These are phyloP conservation scores for Trapa bicornis DNA, from an alignment of 345 rosid species.

Conservation along the genomic window DNA sequence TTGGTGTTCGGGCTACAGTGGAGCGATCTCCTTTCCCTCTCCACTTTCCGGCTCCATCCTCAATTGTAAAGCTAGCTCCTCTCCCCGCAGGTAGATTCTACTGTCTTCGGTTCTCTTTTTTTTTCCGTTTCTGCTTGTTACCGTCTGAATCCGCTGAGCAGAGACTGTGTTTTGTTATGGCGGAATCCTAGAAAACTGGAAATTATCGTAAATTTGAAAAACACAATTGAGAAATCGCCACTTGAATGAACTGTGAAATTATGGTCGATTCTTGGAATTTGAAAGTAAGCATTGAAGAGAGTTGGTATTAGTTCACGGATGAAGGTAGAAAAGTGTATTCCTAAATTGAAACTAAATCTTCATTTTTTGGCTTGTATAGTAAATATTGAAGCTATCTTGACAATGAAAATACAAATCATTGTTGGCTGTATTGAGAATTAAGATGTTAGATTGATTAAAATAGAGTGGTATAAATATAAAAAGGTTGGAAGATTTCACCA, in stretches of 20 bases:
- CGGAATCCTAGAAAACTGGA: neutral
- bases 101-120: neutral
- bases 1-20: neutral
- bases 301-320: neutral
- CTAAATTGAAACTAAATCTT: too few species aligned
- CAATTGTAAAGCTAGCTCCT: neutral
- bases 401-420: too few species aligned
- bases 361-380: too few species aligned
- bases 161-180: neutral
- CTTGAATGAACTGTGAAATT: neutral
- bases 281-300: neutral
- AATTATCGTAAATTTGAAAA: neutral
- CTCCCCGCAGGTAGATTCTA: slow-evolving; percentile 4
- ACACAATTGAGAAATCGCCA: neutral
- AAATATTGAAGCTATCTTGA: too few species aligned
- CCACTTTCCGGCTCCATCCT: neutral
- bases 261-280: too few species aligned
- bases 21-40: neutral
- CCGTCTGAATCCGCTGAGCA: slow-evolving; percentile 1
- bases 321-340: too few species aligned
- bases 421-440: too few species aligned
- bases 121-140: neutral
- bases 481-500: too few species aligned
- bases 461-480: too few species aligned
- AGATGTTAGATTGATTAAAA: too few species aligned